Base-by-base conservation (phyloP, 768 basidiomycete species). In the Mycena rosella region DNA sequence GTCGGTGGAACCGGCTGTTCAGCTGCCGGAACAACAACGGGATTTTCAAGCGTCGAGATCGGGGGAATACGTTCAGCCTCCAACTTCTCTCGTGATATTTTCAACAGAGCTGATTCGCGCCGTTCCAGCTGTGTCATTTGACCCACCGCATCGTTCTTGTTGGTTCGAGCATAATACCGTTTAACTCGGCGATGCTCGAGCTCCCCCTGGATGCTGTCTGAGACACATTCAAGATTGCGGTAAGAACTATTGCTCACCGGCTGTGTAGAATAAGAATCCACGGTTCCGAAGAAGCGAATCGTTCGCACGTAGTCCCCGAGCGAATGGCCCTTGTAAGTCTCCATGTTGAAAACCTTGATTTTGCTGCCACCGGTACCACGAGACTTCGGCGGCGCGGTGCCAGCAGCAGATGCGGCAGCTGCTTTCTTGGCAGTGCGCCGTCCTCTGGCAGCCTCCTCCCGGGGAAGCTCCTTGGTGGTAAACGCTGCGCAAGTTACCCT, bases 311-410 rank as follows among this genome's bases (percentile, higher is more conserved):
- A 83, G 52, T 84, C 74, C 0, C 79, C 80, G 0, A 84, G 67
- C 0, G 76, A 68, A 63, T 83, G 83, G 0, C 77, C 4, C 61
- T 84, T 84, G 57, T 76, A 77, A 0, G 77, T 81, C 0, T 30
- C 13, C 2, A 83, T 53, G 56, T 78, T 84, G 60, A 83, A 78
- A 1, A 30, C 14, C 1, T 34, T 22, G 2, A 47, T 14, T 9
- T 45, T 30, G n/a, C 38, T 60, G 5, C 45, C 45, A 22, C 58
- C 45, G 0, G 9, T 8, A 5, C 17, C 17, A 3, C 14, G 38
- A 5, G 38, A 40, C 11, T 40, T 8, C 38, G 17, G 9, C 17
- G 14, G 38, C n/a, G n/a, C n/a, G 7, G 30, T 20, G 17, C 29
- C 34, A 10, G 61, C n/a, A n/a, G 55, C 7, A 48, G 27, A 40